Conservation (phyloP, 345 rosid genomes). For the Orychophragmus violaceus region DNA sequence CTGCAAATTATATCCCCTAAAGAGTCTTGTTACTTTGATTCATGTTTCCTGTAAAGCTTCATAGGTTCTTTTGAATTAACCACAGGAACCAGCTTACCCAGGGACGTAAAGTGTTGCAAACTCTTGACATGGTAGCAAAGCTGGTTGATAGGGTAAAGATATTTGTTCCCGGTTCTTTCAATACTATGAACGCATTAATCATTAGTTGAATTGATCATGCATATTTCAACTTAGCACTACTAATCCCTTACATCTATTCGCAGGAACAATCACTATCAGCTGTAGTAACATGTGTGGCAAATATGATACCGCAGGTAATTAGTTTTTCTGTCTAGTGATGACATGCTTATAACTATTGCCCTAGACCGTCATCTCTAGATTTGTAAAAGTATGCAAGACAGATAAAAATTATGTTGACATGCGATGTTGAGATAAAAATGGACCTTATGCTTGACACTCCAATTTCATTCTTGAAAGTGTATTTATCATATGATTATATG, state of each 20-base stretch:
- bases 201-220: background rate
- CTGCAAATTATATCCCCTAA: background rate
- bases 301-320: slow-evolving; percentile 82
- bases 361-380: background rate
- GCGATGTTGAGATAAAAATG: background rate
- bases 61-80: slow-evolving; percentile 13
- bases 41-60: slow-evolving; percentile 1
- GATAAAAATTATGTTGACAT: background rate
- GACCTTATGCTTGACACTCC: slow-evolving; percentile 1
- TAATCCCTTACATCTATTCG: slow-evolving; percentile 1
- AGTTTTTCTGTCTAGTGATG: background rate
- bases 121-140: slow-evolving; percentile 74
- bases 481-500: background rate
- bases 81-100: slow-evolving; percentile 73
- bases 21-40: background rate
- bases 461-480: background rate
- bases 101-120: slow-evolving; percentile 80
- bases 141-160: slow-evolving; percentile 69
- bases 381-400: background rate
- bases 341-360: slow-evolving; percentile 4
- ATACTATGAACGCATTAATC: background rate
- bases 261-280: slow-evolving; percentile 94
- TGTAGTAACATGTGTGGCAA: slow-evolving; percentile 79
- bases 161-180: background rate
- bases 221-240: background rate